Conservation (phyloP, 768 basidiomycete species). For the Rhodotorula graminis region DNA sequence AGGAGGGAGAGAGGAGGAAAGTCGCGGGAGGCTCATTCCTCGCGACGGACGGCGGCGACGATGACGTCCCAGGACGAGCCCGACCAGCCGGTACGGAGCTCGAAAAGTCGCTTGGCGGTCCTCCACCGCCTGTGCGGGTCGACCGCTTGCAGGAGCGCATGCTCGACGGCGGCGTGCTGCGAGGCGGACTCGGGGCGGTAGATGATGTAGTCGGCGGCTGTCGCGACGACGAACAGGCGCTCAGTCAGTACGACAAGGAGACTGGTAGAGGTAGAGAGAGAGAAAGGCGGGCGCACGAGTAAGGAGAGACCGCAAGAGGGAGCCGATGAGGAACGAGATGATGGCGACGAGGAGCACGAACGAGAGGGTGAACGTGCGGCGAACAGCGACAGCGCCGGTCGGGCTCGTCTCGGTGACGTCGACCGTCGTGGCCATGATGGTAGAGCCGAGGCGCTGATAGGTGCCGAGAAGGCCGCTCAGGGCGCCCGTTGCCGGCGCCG, state of each 20-base stretch:
- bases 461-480: constrained; percentile 34
- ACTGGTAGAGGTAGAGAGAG: constrained; percentile 38
- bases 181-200: constrained; percentile 23
- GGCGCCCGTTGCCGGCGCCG: not conserved
- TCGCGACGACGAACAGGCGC: too few relatives aligned
- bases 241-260: too few relatives aligned
- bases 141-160: constrained; percentile 29
- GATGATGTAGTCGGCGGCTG: constrained; percentile 39
- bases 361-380: constrained; percentile 50
- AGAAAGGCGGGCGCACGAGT: constrained; percentile 88
- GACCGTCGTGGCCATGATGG: constrained; percentile 17
- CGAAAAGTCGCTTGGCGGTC: constrained; percentile 38
- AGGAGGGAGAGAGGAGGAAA: not conserved
- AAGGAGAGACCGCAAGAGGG: constrained; percentile 77
- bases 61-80: constrained; percentile 36
- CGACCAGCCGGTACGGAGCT: constrained; percentile 26
- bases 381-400: constrained; percentile 8
- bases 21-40: not conserved
- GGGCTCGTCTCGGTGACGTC: constrained; percentile 20
- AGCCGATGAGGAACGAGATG: constrained; percentile 86
- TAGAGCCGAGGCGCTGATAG: constrained; percentile 32
- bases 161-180: constrained; percentile 26
- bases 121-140: constrained; percentile 40
- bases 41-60: constrained; percentile 35
- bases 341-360: constrained; percentile 71